Evolutionary conservation across 495 filamentous ascomycete genomes (phyloP).

Genomic region (Tuber calosporum): DNA sequence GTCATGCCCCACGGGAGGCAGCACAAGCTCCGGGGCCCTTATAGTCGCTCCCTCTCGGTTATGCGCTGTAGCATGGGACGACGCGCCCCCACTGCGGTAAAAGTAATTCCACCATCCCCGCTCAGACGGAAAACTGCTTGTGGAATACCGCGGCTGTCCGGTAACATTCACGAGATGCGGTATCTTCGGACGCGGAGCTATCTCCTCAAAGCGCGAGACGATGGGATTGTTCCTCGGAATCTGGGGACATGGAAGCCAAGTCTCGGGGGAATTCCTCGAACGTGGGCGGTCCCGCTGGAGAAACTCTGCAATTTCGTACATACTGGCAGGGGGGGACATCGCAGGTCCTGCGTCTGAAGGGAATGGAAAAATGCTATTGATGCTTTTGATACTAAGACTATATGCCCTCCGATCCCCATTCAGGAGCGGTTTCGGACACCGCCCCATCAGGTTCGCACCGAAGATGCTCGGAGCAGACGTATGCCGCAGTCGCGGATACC

Average conservation of each 20-base stretch:
- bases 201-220: neutral
- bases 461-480: neutral
- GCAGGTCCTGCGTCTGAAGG: neutral
- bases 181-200: neutral
- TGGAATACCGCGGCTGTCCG: neutral
- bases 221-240: neutral
- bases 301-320: neutral
- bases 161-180: neutral
- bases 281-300: neutral
- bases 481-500: neutral
- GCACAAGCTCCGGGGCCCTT: neutral
- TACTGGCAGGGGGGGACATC: neutral
- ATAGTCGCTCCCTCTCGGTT: neutral
- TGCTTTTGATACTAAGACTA: neutral
- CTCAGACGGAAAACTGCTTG: neutral
- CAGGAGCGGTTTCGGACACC: neutral
- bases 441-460: neutral
- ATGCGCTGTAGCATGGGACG: neutral
- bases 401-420: neutral
- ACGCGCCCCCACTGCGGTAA: neutral
- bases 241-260: neutral
- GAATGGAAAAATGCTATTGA: neutral
- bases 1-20: neutral
- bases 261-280: neutral
- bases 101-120: slow-evolving; percentile 1